These are phyloP conservation scores for Trichoderma lentiforme DNA, from an alignment of 2,329 filamentous ascomycete species.

Conservation along the genomic window DNA sequence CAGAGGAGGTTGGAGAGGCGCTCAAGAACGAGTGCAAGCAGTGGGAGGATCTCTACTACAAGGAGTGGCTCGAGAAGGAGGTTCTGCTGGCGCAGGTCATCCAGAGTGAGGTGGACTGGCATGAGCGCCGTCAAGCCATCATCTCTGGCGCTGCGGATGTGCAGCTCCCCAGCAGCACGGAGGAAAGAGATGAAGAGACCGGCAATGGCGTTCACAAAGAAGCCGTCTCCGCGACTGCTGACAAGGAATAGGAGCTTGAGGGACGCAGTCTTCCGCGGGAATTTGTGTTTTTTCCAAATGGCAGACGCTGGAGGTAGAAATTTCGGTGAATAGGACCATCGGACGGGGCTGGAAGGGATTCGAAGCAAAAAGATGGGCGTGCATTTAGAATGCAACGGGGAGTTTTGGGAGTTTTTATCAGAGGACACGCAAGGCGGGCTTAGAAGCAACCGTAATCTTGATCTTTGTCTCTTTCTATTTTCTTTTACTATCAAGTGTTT, in stretches of 20 bases:
- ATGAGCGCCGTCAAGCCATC: constrained; percentile 55
- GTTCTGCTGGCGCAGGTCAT: constrained; percentile 71
- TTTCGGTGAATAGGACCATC: not conserved
- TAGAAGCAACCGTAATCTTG: not conserved
- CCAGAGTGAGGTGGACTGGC: constrained; percentile 63
- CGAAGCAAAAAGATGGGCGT: not conserved
- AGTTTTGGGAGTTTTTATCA: constrained; percentile 7
- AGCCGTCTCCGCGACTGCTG: not conserved
- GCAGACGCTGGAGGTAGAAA: not conserved
- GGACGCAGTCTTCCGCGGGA: not conserved
- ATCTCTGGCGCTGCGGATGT: constrained; percentile 48
- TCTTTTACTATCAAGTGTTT: not conserved
- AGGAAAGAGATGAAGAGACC: constrained; percentile 27
- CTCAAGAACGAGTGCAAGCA: constrained; percentile 63
- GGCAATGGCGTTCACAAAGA: constrained; percentile 23
- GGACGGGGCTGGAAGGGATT: not conserved
- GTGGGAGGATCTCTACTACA: constrained; percentile 63
- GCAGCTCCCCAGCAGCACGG: constrained; percentile 36
- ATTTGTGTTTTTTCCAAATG: not conserved
- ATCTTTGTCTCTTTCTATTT: not conserved
- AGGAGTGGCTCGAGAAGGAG: constrained; percentile 79
- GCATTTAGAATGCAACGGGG: not conserved
- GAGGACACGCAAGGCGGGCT: not conserved
- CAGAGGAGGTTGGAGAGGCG: constrained; percentile 61
- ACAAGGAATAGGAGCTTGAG: not conserved